Evolutionary conservation across 805 yeast species (phyloP), one percentile per base, ranked within the genome.

Genomic region (Candida adriatica): DNA sequence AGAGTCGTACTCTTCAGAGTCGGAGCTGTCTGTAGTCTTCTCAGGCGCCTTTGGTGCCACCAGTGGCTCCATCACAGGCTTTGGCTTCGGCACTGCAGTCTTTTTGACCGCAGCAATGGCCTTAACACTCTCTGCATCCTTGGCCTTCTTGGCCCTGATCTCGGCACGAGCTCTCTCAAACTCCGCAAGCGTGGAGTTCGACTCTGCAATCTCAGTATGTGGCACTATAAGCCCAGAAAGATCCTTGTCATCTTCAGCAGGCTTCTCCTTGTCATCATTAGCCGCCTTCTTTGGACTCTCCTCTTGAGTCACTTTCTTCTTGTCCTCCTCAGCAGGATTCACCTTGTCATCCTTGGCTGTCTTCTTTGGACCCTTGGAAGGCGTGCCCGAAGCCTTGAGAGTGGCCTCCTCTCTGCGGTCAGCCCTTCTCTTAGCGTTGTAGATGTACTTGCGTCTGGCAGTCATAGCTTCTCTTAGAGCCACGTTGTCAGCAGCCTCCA

Each of bases 1-100:
- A 2, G 34, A 30, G 9, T 31, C 31, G 20, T 18, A 32, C 8
- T 17, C 18, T 22, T 26, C 34, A 13, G 25, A 17, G 18, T 29
- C 32, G 13, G 35, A 31, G 11, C 41, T 50, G 13, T 66, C 22
- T 8, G 22, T 19, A 19, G 22, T 8, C 22, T 19, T 19, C 22
- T 19, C 22, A 19, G 22, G 22, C 22, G 11, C 10, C 11, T 8
- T 11, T 8, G 22, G 22, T 19, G 11, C 22, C 10, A 11, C 11
- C 11, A 8, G 8, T 19, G 22, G 22, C 8, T 8, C 22, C 8
- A 11, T 8, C 11, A 19, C 22, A 8, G 22, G 22, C 22, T 16
- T 29, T 15, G 17, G 20, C 15, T 23, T 24, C n/a, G n/a, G n/a
- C n/a, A n/a, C n/a, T n/a, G 31, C 24, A 26, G 27, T 30, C 29